These are phyloP conservation scores for Venturiaceae sp. DNA, from an alignment of 2,329 filamentous ascomycete species.

Conservation along the genomic window DNA sequence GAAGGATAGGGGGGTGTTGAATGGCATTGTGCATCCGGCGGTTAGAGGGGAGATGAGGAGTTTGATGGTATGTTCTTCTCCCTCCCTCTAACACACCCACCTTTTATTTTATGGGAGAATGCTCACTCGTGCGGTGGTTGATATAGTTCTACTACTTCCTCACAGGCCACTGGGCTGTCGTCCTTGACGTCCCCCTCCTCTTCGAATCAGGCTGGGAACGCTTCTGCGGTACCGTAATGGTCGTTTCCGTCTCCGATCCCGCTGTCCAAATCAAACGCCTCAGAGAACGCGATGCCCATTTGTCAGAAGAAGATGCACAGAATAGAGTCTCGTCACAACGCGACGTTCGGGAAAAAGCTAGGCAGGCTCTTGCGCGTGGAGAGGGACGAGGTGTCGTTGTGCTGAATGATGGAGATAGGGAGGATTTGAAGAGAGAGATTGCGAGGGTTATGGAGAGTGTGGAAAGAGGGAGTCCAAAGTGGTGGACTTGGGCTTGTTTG, in stretches of 20 bases:
- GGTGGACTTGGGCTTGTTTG: slow-evolving; percentile 71
- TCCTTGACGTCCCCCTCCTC: slow-evolving; percentile 83
- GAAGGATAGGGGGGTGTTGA: slow-evolving; percentile 67
- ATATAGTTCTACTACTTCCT: slow-evolving; percentile 7
- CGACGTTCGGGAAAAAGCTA: slow-evolving; percentile 75
- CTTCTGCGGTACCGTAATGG: slow-evolving; percentile 75
- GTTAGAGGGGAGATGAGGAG: slow-evolving; percentile 76
- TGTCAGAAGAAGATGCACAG: slow-evolving; percentile 76
- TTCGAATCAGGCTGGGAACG: slow-evolving; percentile 83
- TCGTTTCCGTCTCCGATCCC: slow-evolving; percentile 76
- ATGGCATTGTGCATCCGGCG: slow-evolving; percentile 85
- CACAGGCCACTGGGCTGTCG: slow-evolving; percentile 74
- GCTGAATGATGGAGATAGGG: slow-evolving; percentile 76
- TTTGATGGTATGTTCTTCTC: slow-evolving; percentile 60
- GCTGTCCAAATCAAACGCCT: slow-evolving; percentile 74
- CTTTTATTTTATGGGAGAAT: too few relatives aligned
- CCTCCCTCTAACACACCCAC: slow-evolving; percentile 29
- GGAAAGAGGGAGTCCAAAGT: slow-evolving; percentile 54
- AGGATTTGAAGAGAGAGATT: slow-evolving; percentile 59
- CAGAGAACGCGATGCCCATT: slow-evolving; percentile 62
- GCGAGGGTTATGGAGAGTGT: slow-evolving; percentile 55
- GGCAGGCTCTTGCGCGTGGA: slow-evolving; percentile 58
- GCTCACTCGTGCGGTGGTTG: neutral
- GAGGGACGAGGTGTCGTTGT: slow-evolving; percentile 62
- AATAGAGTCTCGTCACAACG: slow-evolving; percentile 81